Evolutionary conservation across 768 basidiomycete genomes (phyloP), one percentile per base, ranked within the genome.

Genomic region (Hygrocybe punicea): DNA sequence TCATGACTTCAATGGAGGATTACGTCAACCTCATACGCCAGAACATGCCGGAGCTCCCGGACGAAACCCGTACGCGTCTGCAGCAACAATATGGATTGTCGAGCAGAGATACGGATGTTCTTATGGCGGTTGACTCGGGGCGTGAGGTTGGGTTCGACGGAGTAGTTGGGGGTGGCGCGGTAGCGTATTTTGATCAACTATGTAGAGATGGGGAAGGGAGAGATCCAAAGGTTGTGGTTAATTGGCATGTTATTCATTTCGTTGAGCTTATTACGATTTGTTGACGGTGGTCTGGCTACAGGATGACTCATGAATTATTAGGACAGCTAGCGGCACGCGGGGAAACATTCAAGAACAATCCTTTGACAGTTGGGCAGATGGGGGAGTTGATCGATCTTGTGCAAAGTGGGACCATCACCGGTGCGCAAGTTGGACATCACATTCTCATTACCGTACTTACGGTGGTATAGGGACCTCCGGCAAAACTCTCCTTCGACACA

Each of bases 241-340:
- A 98, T 67, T 98, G 94, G 96, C 93, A 56, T 59, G 81, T 67
- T 29, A 29, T 42, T 13, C 21, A 19, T 49, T 17, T 7, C 29
- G n/a, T 33, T 55, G 4, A 6, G 7, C 13, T 53, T 7, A 21
- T 16, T 16, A 74, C 63, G 47, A 25, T 23, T 8, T n/a, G 14
- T 53, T 19, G 45, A 37, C 51, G 17, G 23, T 13, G 24, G 6
- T 29, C 11, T 36, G 44, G 23, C 9, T 36, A 11, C 65, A 96
- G 94, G 93, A 82, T 98, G 72, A 84, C 85, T 3, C 91, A 98
- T 58, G 91, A 95, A 58, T 78, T 97, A 0, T 73, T 95, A 2
- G 93, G 93, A 0, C 87, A 89, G 61, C 78, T 98, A 2, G 74
- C 86, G 1, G 77, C 78, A 2, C 73, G 78, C 29, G 80, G 82